Evolutionary conservation across 345 rosid species (phyloP).

Genomic region (Raphanus sativus): DNA sequence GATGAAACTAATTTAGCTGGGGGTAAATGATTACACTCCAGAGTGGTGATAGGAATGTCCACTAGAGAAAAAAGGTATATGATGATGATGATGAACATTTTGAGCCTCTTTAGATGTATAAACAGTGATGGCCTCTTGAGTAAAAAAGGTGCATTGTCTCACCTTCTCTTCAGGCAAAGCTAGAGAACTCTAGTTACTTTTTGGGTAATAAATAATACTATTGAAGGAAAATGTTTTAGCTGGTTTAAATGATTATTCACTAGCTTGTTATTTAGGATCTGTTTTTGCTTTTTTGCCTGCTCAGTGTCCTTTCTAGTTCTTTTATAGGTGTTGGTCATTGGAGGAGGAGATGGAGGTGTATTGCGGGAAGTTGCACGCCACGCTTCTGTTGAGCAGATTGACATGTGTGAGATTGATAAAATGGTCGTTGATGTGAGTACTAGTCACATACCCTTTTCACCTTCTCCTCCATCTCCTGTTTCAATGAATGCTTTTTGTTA

Average conservation of each 20-base stretch:
- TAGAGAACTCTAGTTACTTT: conserved; percentile 25
- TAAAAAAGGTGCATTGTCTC: conserved; percentile 14
- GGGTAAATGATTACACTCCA: conserved; percentile 16
- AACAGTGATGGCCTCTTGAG: conserved; percentile 15
- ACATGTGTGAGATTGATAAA: conserved; percentile 72
- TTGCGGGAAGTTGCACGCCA: conserved; percentile 70
- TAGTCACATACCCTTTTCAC: background rate
- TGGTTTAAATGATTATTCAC: conserved; percentile 10
- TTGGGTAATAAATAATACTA: background rate
- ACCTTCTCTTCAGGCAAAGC: conserved; percentile 19
- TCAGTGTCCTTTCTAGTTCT: conserved; percentile 11
- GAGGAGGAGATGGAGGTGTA: conserved; percentile 89
- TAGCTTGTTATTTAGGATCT: background rate
- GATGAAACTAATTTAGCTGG: background rate
- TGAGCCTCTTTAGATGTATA: conserved; percentile 11
- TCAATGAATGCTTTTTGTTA: background rate
- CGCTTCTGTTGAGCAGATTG: conserved; percentile 56
- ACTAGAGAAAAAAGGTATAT: conserved; percentile 24
- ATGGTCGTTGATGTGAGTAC: conserved; percentile 67
- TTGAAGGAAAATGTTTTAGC: conserved; percentile 10
- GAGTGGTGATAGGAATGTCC: conserved; percentile 30
- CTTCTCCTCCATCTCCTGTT: conserved; percentile 4
- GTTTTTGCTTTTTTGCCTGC: conserved; percentile 12
- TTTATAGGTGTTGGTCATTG: conserved; percentile 64
- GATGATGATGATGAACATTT: conserved; percentile 18